Conservation (phyloP, 106 monocot genomes). For the Dendrobium nobile region DNA sequence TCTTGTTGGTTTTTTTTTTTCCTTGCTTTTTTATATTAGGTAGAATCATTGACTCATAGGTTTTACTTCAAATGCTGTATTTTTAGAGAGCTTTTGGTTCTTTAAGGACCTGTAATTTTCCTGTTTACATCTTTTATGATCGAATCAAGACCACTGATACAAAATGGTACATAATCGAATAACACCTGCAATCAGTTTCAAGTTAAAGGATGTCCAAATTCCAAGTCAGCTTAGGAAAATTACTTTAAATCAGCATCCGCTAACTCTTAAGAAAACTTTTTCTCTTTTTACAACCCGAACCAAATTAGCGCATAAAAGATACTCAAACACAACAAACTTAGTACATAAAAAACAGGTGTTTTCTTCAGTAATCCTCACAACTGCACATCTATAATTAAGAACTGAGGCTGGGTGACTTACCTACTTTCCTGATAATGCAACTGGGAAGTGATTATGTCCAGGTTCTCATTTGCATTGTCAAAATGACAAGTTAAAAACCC, state of each 20-base stretch:
- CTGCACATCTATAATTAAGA: not conserved
- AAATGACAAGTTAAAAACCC: not conserved
- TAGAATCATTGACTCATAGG: too few relatives aligned
- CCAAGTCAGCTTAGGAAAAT: not conserved
- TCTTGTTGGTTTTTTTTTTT: too few relatives aligned
- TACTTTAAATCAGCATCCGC: not conserved
- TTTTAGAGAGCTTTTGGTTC: too few relatives aligned
- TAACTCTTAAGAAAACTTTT: not conserved
- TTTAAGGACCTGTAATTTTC: too few relatives aligned
- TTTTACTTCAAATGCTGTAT: too few relatives aligned
- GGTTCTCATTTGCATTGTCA: not conserved
- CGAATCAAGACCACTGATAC: too few relatives aligned
- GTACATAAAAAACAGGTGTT: not conserved
- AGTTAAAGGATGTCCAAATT: too few relatives aligned
- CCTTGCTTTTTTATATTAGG: too few relatives aligned
- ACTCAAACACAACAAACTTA: not conserved
- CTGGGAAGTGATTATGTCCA: not conserved
- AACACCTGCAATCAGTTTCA: too few relatives aligned
- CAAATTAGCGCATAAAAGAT: not conserved
- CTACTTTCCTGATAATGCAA: not conserved
- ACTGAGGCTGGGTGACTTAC: not conserved
- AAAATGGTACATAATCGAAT: too few relatives aligned
- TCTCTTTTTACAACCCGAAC: too few relatives aligned
- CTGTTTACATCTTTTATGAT: too few relatives aligned
- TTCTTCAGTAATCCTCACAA: not conserved